Percentiles rank a stretch among this genome's conserved stretches.
These are phyloP conservation scores for Annulohypoxylon truncatum DNA, from an alignment of 2,329 filamentous ascomycete species.

Conservation along the genomic window DNA sequence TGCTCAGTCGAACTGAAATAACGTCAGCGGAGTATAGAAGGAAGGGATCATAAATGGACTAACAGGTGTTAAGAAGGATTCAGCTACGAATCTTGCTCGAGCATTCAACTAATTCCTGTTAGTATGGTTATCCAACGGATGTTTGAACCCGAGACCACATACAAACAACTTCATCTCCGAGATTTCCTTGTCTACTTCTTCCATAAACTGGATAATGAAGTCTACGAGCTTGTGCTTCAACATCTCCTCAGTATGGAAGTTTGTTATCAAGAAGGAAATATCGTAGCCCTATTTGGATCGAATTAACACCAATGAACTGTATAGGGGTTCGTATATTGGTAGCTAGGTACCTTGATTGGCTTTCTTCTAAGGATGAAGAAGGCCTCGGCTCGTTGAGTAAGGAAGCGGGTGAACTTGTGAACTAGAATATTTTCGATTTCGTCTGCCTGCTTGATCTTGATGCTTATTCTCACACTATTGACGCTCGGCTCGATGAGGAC, in stretches of 20 bases:
- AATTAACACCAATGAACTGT: neutral
- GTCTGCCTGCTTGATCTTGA: constrained; percentile 99
- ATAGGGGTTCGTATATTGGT: neutral
- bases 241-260: constrained; percentile 99
- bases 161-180: constrained; percentile 99
- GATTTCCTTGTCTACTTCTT: constrained; percentile 99
- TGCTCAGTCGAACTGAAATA: constrained; percentile 38
- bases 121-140: constrained; percentile 4
- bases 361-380: constrained; percentile 98
- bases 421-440: constrained; percentile 98
- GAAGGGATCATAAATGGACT: constrained; percentile 41
- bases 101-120: constrained; percentile 81
- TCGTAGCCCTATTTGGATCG: constrained; percentile 78
- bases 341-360: constrained; percentile 79
- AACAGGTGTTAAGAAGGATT: constrained; percentile 97
- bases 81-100: constrained; percentile 94
- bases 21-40: constrained; percentile 7
- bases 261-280: constrained; percentile 98
- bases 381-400: constrained; percentile 94
- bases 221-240: constrained; percentile 99
- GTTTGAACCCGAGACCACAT: constrained; percentile 55
- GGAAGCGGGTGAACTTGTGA: constrained; percentile 97
- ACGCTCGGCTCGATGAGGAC: constrained; percentile 96
- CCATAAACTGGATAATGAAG: constrained; percentile 99
- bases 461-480: constrained; percentile 96